Conservation (phyloP, 2,329 filamentous ascomycete genomes). For the Cryoendolithus antarcticus region DNA sequence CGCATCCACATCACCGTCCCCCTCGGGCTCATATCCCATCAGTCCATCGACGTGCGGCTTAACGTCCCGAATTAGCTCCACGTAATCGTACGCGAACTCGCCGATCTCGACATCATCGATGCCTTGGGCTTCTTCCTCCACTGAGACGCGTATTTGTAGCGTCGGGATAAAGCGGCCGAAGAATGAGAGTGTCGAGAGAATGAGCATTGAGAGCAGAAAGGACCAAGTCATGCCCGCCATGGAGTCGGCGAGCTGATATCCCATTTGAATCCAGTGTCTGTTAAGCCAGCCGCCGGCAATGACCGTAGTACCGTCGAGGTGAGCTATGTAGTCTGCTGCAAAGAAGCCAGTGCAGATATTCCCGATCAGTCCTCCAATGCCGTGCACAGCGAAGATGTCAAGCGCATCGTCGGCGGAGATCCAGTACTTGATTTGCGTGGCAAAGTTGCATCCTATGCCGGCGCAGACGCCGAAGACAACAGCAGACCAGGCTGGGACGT, state of each 20-base stretch:
- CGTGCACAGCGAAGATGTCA: slow-evolving; percentile 80
- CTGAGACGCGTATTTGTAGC: slow-evolving; percentile 58
- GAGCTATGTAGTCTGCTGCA: slow-evolving; percentile 72
- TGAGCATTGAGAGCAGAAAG: slow-evolving; percentile 63
- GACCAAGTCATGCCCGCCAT: slow-evolving; percentile 65
- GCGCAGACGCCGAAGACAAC: slow-evolving; percentile 68
- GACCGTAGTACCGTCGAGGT: slow-evolving; percentile 55
- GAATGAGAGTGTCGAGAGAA: slow-evolving; percentile 48
- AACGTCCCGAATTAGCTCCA: slow-evolving; percentile 67
- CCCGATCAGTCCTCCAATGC: slow-evolving; percentile 63
- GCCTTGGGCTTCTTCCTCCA: slow-evolving; percentile 70
- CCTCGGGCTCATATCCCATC: slow-evolving; percentile 2
- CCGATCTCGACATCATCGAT: slow-evolving; percentile 86
- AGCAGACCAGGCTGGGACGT: slow-evolving; percentile 72
- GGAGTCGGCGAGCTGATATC: slow-evolving; percentile 73
- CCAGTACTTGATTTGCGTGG: slow-evolving; percentile 84
- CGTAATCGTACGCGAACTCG: slow-evolving; percentile 92
- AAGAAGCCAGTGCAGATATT: slow-evolving; percentile 74
- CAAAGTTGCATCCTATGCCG: slow-evolving; percentile 72
- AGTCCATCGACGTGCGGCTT: slow-evolving; percentile 12
- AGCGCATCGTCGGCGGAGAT: slow-evolving; percentile 71
- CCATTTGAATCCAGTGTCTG: slow-evolving; percentile 70
- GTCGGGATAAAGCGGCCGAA: slow-evolving; percentile 68
- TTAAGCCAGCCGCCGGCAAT: slow-evolving; percentile 75
- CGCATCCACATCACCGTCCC: slow-evolving; percentile 5